phyloP scores from a whole-genome alignment of 495 filamentous ascomycete species.

The Friedmanniomyces endolithicus region DNA sequence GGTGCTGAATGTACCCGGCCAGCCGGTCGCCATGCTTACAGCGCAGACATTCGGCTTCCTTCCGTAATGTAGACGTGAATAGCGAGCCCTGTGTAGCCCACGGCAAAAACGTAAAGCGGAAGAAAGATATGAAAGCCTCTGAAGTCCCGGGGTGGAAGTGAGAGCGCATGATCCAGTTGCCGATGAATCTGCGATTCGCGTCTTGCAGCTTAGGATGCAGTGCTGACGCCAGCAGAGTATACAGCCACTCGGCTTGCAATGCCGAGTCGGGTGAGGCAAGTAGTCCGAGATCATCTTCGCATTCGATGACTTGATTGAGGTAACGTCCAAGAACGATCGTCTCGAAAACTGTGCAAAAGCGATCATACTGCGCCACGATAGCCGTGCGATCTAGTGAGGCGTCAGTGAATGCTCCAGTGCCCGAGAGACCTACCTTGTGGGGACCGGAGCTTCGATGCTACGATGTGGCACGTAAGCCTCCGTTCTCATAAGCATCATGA shows the following conservation, averaged over 20 bases:
- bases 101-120: conserved; percentile 24
- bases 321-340: conserved; percentile 31
- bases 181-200: conserved; percentile 29
- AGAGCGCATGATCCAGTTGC: conserved; percentile 27
- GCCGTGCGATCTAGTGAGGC: neutral
- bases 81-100: conserved; percentile 31
- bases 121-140: conserved; percentile 15
- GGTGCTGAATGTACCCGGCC: conserved; percentile 11
- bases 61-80: conserved; percentile 25
- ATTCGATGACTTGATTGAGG: conserved; percentile 32
- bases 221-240: conserved; percentile 22
- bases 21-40: conserved; percentile 27
- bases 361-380: conserved; percentile 21
- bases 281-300: conserved; percentile 25
- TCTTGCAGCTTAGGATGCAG: conserved; percentile 26
- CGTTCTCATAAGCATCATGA: neutral
- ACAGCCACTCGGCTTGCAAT: conserved; percentile 18
- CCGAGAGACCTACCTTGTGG: neutral
- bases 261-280: conserved; percentile 18
- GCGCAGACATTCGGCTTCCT: neutral
- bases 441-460: neutral
- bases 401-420: neutral
- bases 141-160: conserved; percentile 4
- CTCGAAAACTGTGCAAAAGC: conserved; percentile 30
- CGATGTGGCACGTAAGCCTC: neutral